phyloP scores from a whole-genome alignment of 768 basidiomycete genomes.

The Podaxis pistillaris region DNA sequence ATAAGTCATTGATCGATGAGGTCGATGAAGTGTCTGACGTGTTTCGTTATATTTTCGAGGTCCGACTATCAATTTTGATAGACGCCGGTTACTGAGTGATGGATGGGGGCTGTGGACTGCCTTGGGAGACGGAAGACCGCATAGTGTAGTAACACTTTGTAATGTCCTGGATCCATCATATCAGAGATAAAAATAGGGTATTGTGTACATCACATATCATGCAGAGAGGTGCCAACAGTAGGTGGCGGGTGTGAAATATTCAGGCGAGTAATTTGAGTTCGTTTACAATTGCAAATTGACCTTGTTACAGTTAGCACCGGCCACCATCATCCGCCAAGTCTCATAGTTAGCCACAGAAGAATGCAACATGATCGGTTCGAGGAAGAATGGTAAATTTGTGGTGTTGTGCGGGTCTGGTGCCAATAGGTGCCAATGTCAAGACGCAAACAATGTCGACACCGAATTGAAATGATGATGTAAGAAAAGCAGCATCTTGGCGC shows the following conservation, averaged over 20 bases:
- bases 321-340: not conserved
- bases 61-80: not conserved
- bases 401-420: not conserved
- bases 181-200: not conserved
- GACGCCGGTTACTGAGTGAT: not conserved
- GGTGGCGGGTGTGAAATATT: not conserved
- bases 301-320: not conserved
- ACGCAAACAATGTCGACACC: not conserved
- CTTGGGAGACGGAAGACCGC: not conserved
- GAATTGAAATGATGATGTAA: not conserved
- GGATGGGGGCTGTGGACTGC: not conserved
- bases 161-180: not conserved
- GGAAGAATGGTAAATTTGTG: not conserved
- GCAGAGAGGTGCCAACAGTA: not conserved
- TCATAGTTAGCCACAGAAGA: not conserved
- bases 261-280: not conserved
- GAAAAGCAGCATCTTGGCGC: not conserved
- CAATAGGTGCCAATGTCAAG: not conserved
- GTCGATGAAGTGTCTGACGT: no score
- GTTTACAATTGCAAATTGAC: not conserved
- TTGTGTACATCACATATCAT: not conserved
- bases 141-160: not conserved
- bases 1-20: no score
- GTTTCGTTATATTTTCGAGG: no score
- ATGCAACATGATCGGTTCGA: not conserved